Base-by-base conservation (phyloP, 768 basidiomycete genomes). In the Boletus huronensis region DNA sequence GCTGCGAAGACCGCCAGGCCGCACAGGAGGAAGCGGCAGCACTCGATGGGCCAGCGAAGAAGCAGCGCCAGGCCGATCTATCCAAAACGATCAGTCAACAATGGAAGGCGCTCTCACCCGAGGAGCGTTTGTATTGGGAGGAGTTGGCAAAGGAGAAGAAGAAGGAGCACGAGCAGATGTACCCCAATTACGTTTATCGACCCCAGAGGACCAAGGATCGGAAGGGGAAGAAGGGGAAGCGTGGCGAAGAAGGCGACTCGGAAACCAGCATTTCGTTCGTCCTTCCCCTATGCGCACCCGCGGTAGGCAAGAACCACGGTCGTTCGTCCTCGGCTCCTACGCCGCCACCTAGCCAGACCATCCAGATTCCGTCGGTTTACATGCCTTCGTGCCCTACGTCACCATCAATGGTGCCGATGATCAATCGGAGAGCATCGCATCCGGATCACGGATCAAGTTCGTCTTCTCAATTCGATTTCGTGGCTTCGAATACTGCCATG, bases 1-100 rank as follows among this genome's bases (percentile, higher is more conserved):
- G 85, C 72, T 88, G 84, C 71, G 84, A 87, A 70, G 84, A 87
- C 48, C 81, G 83, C 32, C 82, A 86, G 68, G 73, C 75, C 14
- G 78, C 79, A 42, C 75, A 73, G 50, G 81, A 81, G 46, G 82
- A 82, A 48, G 78, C 73, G 3, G 63, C 70, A 17, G 55, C 54
- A 0, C 44, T 65, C 23, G 64, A 66, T 39, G 62, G 71, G 2
- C 77, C 81, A 5, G 68, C 79, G 14, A 89, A 88, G 82, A 88
- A 88, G 69, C 83, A 86, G 68, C 82, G 87, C 44, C 84, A 84
- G 70, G 83, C 88, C 9, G 87, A 90, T 74, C 81, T 91, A 39
- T 87, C 87, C 39, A 90, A 90, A 77, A 84, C 82, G 29, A 90
- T 90, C 72, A 86, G 84, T 64, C 84, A 85, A 73, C 84, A 87